Evolutionary conservation across 1,139 yeast species (phyloP), one percentile per base, ranked within the genome.

Genomic region (Suhomyces guaymorum): DNA sequence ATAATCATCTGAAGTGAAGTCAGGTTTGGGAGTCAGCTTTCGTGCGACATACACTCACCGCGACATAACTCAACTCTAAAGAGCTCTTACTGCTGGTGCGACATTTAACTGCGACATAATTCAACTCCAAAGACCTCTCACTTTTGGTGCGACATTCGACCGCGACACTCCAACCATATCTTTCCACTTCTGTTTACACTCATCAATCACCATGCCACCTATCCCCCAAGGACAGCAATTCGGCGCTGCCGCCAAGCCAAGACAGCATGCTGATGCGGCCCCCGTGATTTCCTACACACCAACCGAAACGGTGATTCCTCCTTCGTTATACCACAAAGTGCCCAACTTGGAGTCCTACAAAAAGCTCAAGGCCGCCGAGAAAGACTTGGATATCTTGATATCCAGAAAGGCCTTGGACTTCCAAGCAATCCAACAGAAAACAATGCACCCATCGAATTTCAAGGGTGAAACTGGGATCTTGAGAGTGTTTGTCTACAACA

Each of bases 331-430:
- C 46, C 68, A 72, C 24, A 62, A 80, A 36, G 73, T 89, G 15
- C 95, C 96, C 6, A 90, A 86, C 49, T 80, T 89, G 25, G 78
- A 73, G 12, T 68, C 80, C 35, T 87, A 86, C 59, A 77, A 83
- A 49, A 72, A 78, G 35, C 66, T 92, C 30, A 74, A 78, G 43
- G 89, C 84, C 9, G 86, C 90, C 9, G 98, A 92, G 59, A 75
- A 80, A 41, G 73, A 79, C 42, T 64, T 92, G 28, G 98, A 92
- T 58, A 78, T 92, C 39, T 73, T 86, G 44, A 78, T 88, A 31
- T 79, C 90, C 33, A 78, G 95, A 44, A 90, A 90, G 57, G 77
- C 88, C 40, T 73, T 87, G 37, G 97, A 92, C 51, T 71, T 89
- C 47, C 95, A 88, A 56, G 96, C 92, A 37, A 72, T 80, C 33